Base-by-base conservation (phyloP, 2,329 filamentous ascomycete species). In the Apiospora marii region DNA sequence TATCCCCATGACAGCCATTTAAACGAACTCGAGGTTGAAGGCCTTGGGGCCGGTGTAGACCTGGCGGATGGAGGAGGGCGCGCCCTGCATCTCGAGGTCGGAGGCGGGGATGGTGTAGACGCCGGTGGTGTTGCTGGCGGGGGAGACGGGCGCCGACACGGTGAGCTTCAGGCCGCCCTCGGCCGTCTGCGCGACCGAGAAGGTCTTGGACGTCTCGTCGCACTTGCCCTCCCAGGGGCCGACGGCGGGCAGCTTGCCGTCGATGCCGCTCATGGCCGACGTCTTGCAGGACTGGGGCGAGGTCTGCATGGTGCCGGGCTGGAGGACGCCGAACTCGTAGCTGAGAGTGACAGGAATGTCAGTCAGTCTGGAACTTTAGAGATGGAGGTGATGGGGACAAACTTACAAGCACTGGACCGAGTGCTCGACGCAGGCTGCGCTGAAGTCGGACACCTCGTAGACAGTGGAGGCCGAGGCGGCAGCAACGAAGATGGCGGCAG, bases 381-480 rank as follows among this genome's bases (percentile, higher is more conserved):
- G 61, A 1, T 14, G n/a, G 12, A 19, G 27, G 14, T 13, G 37
- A 10, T 24, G 10, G 41, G 34, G 34, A 8, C 4, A 43, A 16
- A 43, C 61, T 24, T 44, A 67, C 61, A 41, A 30, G 68, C 68
- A 70, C 68, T 70, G 68, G 49, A 53, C 49, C 16, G 27, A 37
- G 68, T 70, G 68, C 44, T 53, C 34, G 43, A 53, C 16, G 27
- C 68, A 70, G 16, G 46, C 27, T 12, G 68, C 68, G 46, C n/a
- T 24, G 46, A 70, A 70, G 68, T 70, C 37, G 68, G 68, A 49
- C 16, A 70, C 46, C 48, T 70, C 68, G 68, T 70, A 70, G 68
- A 46, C 46, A 46, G 68, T 34, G 68, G 68, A 53, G 46, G 68
- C 68, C 34, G 68, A 46, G 30, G 48, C 68, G 49, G 43, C 49